A percentile compares a stretch with the other conserved stretches of the same genome.
phyloP scores from a whole-genome alignment of 2,329 filamentous ascomycete species.

The Colletotrichum somersetense region DNA sequence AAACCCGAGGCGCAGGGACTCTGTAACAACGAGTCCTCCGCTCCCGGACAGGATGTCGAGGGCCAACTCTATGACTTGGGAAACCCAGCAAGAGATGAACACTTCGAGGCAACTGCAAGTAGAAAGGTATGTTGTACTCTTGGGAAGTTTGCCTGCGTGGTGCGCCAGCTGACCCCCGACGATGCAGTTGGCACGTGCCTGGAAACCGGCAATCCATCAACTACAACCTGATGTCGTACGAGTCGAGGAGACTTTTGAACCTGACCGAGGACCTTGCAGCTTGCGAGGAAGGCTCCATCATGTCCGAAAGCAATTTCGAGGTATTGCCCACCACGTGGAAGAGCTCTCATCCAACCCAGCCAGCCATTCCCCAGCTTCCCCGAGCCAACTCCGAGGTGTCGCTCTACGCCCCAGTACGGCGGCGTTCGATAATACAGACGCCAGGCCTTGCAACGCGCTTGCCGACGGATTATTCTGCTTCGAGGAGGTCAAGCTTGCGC shows the following conservation, averaged over 20 bases:
- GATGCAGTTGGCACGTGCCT: conserved; percentile 49
- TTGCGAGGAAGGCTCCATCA: conserved; percentile 50
- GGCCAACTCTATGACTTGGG: conserved; percentile 43
- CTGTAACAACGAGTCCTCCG: conserved; percentile 20
- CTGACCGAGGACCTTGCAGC: conserved; percentile 51
- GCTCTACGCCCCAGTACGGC: conserved; percentile 61
- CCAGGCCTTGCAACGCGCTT: conserved; percentile 64
- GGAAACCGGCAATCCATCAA: conserved; percentile 56
- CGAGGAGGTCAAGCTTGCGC: conserved; percentile 51
- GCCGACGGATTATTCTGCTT: conserved; percentile 35
- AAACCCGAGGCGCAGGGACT: conserved; percentile 26
- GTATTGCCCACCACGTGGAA: conserved; percentile 53
- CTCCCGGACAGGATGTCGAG: conserved; percentile 38
- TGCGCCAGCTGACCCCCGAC: conserved; percentile 28
- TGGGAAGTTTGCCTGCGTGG: too few species aligned
- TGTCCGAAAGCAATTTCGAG: conserved; percentile 52
- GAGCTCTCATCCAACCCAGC: conserved; percentile 50
- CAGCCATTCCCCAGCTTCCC: conserved; percentile 47
- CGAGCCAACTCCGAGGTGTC: conserved; percentile 62
- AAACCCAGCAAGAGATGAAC: conserved; percentile 40
- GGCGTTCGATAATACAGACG: conserved; percentile 62
- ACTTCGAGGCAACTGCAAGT: conserved; percentile 42
- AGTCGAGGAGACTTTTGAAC: conserved; percentile 59
- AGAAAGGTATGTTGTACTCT: conserved; percentile 33
- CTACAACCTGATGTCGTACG: conserved; percentile 60